A percentile compares a stretch with the other conserved stretches of the same genome.
phyloP scores from a whole-genome alignment of 306 rosid species.

The Pyrus communis region DNA sequence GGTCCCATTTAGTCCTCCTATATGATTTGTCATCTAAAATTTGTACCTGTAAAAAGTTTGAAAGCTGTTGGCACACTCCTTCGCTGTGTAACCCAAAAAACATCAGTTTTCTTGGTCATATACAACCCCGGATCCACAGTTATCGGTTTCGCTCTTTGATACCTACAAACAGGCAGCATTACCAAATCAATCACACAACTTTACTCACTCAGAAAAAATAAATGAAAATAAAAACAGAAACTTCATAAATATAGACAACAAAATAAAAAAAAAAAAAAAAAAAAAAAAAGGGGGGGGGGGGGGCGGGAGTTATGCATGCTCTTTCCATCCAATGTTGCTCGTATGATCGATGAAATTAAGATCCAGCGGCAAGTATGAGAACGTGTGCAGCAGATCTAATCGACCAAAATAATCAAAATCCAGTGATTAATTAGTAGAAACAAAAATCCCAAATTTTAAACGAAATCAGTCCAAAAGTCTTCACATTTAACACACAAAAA shows the following conservation, averaged over 20 bases:
- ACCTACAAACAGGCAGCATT: constrained; percentile 29
- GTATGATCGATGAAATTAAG: constrained; percentile 97
- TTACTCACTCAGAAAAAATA: background rate
- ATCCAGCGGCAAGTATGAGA: constrained; percentile 82
- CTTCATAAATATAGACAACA: background rate
- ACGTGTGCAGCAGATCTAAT: constrained; percentile 86
- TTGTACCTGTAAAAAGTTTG: constrained; percentile 86
- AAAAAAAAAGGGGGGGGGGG: background rate
- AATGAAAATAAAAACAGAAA: background rate
- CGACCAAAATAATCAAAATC: constrained; percentile 32
- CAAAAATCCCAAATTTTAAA: too few species aligned
- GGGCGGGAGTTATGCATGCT: constrained; percentile 32
- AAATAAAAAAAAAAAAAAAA: background rate
- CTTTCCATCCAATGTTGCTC: constrained; percentile 98
- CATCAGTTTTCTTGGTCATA: constrained; percentile 80
- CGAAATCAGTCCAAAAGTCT: too few species aligned
- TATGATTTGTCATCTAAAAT: background rate
- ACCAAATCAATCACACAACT: constrained; percentile 12
- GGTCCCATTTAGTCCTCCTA: background rate
- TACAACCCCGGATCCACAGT: constrained; percentile 93
- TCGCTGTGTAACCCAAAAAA: constrained; percentile 86
- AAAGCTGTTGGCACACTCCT: constrained; percentile 97
- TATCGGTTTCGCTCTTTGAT: constrained; percentile 80
- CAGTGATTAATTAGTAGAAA: constrained; percentile 6
- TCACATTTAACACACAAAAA: too few species aligned